A percentile compares a stretch with the other conserved stretches of the same genome.
Conservation (phyloP, 345 rosid species). For the Combretum micranthum region DNA sequence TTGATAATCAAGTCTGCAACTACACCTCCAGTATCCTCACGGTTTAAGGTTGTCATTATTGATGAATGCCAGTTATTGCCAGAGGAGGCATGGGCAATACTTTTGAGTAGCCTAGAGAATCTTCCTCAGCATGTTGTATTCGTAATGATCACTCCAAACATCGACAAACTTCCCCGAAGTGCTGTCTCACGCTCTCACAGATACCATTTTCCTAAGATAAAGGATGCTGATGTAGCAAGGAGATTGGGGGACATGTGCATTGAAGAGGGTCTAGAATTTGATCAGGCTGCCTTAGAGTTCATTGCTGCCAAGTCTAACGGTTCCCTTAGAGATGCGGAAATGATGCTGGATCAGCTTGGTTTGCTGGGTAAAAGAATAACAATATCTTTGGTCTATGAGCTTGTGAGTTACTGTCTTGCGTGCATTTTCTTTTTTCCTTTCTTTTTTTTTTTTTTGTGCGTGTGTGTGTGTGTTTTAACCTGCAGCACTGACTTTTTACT, state of each 20-base stretch:
- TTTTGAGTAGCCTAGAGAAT: constrained; percentile 59
- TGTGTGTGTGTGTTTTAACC: not conserved
- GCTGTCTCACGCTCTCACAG: constrained; percentile 74
- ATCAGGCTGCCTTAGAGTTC: constrained; percentile 67
- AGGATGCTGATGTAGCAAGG: constrained; percentile 50
- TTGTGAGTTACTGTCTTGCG: constrained; percentile 41
- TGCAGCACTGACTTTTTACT: not conserved
- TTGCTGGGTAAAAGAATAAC: constrained; percentile 82
- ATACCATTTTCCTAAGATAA: constrained; percentile 70
- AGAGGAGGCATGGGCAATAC: constrained; percentile 67
- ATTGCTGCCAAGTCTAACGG: constrained; percentile 92
- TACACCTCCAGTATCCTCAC: constrained; percentile 60
- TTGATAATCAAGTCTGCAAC: constrained; percentile 64
- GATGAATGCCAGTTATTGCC: constrained; percentile 87
- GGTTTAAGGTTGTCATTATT: constrained; percentile 65
- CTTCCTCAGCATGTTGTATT: constrained; percentile 64
- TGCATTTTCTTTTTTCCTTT: constrained; percentile 3
- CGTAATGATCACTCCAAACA: constrained; percentile 72
- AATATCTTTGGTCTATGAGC: constrained; percentile 66
- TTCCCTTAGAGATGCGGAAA: constrained; percentile 92
- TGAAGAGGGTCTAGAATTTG: constrained; percentile 68
- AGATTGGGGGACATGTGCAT: constrained; percentile 62
- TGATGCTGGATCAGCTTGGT: constrained; percentile 92
- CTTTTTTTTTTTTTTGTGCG: not conserved
- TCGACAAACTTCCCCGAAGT: constrained; percentile 71